Conservation (phyloP, 495 filamentous ascomycete species). For the Aspergillus heteromorphus region DNA sequence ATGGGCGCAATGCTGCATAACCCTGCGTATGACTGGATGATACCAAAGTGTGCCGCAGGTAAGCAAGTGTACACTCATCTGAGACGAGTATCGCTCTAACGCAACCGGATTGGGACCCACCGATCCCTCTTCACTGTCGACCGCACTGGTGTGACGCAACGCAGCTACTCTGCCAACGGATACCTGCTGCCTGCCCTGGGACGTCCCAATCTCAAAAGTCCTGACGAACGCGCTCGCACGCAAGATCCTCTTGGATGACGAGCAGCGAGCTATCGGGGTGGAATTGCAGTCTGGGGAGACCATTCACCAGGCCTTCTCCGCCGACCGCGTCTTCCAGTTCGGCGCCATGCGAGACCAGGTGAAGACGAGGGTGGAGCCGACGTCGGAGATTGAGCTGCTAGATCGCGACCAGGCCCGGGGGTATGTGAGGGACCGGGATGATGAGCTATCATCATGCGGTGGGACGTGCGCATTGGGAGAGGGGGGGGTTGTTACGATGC, state of each 20-base stretch:
- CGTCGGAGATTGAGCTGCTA: neutral
- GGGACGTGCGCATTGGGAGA: neutral
- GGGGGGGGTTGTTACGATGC: no score
- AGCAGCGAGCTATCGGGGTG: neutral
- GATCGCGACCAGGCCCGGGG: neutral
- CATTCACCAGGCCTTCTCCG: neutral
- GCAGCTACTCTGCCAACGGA: neutral
- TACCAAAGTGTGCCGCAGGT: constrained; percentile 49
- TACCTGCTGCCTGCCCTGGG: neutral
- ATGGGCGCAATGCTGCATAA: constrained; percentile 36
- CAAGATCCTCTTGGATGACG: neutral
- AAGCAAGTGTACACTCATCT: neutral
- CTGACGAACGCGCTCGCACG: neutral
- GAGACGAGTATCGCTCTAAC: no score
- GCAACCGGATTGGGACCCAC: no score
- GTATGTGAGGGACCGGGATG: neutral
- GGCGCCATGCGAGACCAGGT: neutral
- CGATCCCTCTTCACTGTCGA: no score
- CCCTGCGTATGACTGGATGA: constrained; percentile 52
- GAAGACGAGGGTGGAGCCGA: neutral
- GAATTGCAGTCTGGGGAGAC: neutral
- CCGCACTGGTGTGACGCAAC: neutral
- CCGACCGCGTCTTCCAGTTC: neutral
- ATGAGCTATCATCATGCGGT: neutral
- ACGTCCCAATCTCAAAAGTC: neutral